Conservation (phyloP, 768 basidiomycete genomes). For the Peribolospora baueri region DNA sequence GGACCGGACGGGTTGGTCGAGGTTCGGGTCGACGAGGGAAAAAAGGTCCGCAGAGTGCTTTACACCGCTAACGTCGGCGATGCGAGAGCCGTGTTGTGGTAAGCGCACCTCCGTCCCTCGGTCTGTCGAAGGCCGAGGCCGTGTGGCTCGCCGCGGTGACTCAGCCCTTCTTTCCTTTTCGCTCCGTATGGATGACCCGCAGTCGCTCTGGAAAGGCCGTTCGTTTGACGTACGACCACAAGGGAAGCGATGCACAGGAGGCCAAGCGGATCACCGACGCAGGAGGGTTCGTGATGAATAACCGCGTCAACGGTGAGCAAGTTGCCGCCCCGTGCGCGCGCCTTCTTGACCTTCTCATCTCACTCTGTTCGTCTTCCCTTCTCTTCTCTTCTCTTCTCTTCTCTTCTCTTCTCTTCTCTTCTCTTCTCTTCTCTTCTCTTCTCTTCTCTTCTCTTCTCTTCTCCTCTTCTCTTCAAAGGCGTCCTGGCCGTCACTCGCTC, state of each 20-base stretch:
- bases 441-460: background rate
- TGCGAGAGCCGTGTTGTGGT: constrained; percentile 73
- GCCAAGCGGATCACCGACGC: constrained; percentile 94
- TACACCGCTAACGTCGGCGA: constrained; percentile 96
- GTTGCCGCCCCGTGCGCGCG: too few relatives aligned
- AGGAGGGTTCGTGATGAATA: constrained; percentile 95
- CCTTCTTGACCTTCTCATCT: too few relatives aligned
- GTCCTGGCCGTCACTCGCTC: constrained; percentile 89
- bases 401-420: too few relatives aligned
- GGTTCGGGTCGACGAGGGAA: constrained; percentile 19
- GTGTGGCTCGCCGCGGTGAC: too few relatives aligned
- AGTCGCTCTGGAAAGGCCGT: constrained; percentile 66
- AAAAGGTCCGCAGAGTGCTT: constrained; percentile 42
- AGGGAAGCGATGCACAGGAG: constrained; percentile 88
- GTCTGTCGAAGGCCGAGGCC: too few relatives aligned
- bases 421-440: background rate
- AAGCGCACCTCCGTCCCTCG: constrained; percentile 5
- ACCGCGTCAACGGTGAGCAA: constrained; percentile 61
- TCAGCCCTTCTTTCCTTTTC: background rate
- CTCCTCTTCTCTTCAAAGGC: constrained; percentile 13
- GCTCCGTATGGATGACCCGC: background rate
- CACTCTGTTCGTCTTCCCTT: too few relatives aligned
- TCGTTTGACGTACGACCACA: constrained; percentile 91
- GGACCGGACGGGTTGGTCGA: constrained; percentile 19
- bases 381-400: background rate